A percentile compares a stretch with the other conserved stretches of the same genome.
Evolutionary conservation across 495 filamentous ascomycete species (phyloP).

Genomic region (Chaetomium cochliodes): DNA sequence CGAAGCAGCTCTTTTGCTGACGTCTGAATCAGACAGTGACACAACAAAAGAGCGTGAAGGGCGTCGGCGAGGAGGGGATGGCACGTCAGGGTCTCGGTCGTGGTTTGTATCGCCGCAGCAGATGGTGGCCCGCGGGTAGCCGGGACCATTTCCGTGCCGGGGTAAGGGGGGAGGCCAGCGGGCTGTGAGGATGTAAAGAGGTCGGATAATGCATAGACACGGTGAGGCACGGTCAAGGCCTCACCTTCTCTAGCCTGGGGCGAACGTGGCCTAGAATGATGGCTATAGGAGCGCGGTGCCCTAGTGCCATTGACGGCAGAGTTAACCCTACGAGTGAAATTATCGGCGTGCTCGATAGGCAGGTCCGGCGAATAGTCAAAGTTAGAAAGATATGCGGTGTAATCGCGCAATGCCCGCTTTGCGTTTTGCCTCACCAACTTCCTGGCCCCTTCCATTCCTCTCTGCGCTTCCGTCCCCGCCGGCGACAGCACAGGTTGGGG

Average conservation of each 20-base stretch:
- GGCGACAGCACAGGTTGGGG: conserved; percentile 23
- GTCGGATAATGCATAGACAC: conserved; percentile 50
- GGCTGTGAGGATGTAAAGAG: conserved; percentile 59
- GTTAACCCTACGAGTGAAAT: conserved; percentile 64
- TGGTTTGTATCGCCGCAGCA: conserved; percentile 35
- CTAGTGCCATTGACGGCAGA: conserved; percentile 46
- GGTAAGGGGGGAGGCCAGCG: conserved; percentile 57
- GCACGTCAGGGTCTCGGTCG: conserved; percentile 69
- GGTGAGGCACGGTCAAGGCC: conserved; percentile 11
- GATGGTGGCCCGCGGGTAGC: conserved; percentile 22
- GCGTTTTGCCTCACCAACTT: conserved; percentile 68
- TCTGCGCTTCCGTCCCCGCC: conserved; percentile 45
- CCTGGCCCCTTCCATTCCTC: conserved; percentile 55
- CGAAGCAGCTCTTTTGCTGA: conserved; percentile 69
- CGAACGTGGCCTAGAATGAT: conserved; percentile 13
- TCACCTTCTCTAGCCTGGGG: conserved; percentile 18
- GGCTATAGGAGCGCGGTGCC: conserved; percentile 26
- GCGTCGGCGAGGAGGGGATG: conserved; percentile 75
- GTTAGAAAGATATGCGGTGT: conserved; percentile 62
- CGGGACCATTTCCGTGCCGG: conserved; percentile 43
- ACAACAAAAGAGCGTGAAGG: conserved; percentile 69
- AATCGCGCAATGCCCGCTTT: conserved; percentile 71
- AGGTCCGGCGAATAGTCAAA: conserved; percentile 76
- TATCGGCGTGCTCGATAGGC: conserved; percentile 60
- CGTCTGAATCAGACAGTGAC: conserved; percentile 71